These are phyloP conservation scores for Massospora cicadina DNA, from an alignment of 371 early-diverging fungal species.

Conservation along the genomic window DNA sequence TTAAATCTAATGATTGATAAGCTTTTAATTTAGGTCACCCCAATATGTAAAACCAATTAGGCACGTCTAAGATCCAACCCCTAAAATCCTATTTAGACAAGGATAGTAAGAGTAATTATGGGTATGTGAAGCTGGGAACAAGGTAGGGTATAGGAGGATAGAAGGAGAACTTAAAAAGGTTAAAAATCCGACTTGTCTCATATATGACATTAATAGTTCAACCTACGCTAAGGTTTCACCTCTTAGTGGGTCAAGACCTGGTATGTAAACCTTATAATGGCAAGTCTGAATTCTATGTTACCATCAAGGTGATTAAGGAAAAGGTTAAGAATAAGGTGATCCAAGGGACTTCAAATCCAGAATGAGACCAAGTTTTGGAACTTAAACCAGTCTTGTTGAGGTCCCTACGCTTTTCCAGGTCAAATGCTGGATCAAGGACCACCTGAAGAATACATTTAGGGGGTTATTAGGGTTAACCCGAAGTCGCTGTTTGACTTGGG, in stretches of 20 bases:
- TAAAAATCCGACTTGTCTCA: too few species aligned
- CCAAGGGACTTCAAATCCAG: conserved; percentile 45
- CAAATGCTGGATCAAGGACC: conserved; percentile 41
- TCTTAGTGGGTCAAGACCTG: conserved; percentile 11
- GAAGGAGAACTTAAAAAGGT: too few species aligned
- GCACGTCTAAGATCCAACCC: too few species aligned
- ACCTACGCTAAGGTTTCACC: conserved; percentile 8
- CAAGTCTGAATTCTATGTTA: conserved; percentile 13
- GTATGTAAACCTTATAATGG: conserved; percentile 14
- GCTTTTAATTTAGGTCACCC: too few species aligned
- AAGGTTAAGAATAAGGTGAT: conserved; percentile 29
- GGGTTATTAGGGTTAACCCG: conserved; percentile 38
- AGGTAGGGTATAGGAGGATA: too few species aligned
- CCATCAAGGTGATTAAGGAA: conserved; percentile 8
- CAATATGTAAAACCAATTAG: too few species aligned
- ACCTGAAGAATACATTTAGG: conserved; percentile 34
- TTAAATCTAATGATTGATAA: too few species aligned
- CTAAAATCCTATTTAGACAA: too few species aligned
- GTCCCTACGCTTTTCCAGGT: conserved; percentile 23
- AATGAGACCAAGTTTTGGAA: conserved; percentile 54
- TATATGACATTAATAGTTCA: neutral
- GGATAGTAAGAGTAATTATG: too few species aligned
- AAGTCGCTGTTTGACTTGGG: conserved; percentile 27
- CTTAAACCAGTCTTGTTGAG: conserved; percentile 27
- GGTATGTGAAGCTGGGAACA: too few species aligned